Percentiles rank a stretch among this genome's conserved stretches.
These are phyloP conservation scores for Coccomyxa sp. DNA, from an alignment of 139 green algal genomes.

Conservation along the genomic window DNA sequence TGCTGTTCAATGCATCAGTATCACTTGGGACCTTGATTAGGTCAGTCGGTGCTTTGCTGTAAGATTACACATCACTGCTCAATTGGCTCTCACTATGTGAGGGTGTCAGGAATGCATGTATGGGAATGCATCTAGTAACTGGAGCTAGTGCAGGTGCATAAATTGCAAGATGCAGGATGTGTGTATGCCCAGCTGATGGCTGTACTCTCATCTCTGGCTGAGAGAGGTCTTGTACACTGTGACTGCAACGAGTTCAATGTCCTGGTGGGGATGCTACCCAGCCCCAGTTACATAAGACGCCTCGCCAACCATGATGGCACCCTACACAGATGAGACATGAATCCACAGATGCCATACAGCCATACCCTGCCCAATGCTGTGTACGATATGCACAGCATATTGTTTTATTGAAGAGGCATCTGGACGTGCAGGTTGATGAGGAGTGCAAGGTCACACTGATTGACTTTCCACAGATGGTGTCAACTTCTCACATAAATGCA, in stretches of 20 bases:
- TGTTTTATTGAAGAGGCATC: neutral
- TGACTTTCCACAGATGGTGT: constrained; percentile 99
- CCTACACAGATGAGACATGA: too few species aligned
- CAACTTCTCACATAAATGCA: constrained; percentile 82
- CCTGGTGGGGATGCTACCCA: constrained; percentile 46
- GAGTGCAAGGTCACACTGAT: constrained; percentile 84
- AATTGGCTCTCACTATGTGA: too few species aligned
- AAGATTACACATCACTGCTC: too few species aligned
- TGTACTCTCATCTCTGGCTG: constrained; percentile 70
- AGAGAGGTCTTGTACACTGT: constrained; percentile 93
- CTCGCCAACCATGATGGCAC: too few species aligned
- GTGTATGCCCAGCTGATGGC: constrained; percentile 79
- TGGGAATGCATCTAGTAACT: neutral
- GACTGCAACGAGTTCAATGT: constrained; percentile 99
- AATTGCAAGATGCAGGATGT: constrained; percentile 48
- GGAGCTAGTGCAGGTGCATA: constrained; percentile 46
- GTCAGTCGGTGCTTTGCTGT: too few species aligned
- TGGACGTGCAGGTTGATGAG: constrained; percentile 45
- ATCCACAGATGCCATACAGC: too few species aligned
- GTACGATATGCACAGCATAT: too few species aligned
- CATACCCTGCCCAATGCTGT: too few species aligned
- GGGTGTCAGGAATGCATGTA: neutral
- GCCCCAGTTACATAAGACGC: too few species aligned
- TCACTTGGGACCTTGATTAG: too few species aligned
- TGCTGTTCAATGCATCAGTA: too few species aligned